Evolutionary conservation across 2,329 filamentous ascomycete genomes (phyloP).

Genomic region (Cryoendolithus antarcticus): DNA sequence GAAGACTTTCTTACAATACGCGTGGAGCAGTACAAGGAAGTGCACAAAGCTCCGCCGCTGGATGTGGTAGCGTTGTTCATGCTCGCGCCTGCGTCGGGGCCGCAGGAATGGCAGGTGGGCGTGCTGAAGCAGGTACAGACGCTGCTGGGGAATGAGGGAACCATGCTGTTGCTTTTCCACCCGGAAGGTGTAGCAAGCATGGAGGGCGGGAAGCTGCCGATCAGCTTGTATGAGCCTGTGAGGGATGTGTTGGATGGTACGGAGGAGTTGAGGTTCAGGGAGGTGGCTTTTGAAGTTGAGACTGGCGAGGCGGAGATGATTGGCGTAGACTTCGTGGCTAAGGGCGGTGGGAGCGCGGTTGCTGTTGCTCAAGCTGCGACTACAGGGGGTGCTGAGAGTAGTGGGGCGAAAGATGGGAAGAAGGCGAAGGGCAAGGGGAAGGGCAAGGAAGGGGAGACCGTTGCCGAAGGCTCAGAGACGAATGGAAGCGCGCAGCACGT

Average conservation of each 20-base stretch:
- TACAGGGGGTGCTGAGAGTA: constrained; percentile 13
- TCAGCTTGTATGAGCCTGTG: constrained; percentile 77
- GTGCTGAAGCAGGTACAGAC: constrained; percentile 59
- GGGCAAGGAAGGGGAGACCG: constrained; percentile 29
- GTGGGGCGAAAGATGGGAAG: constrained; percentile 25
- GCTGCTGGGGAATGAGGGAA: constrained; percentile 55
- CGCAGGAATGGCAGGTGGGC: constrained; percentile 52
- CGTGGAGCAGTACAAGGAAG: constrained; percentile 77
- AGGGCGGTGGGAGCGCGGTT: constrained; percentile 69
- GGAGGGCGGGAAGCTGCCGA: constrained; percentile 67
- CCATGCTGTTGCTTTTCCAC: constrained; percentile 82
- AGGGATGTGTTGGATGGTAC: constrained; percentile 52
- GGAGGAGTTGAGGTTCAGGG: constrained; percentile 61
- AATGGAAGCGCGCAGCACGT: constrained; percentile 21
- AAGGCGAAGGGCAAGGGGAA: constrained; percentile 24
- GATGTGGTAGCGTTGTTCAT: constrained; percentile 59
- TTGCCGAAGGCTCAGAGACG: constrained; percentile 14
- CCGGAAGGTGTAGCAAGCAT: constrained; percentile 43
- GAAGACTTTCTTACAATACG: constrained; percentile 62
- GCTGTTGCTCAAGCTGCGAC: constrained; percentile 29
- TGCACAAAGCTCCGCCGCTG: constrained; percentile 72
- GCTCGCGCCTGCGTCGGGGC: constrained; percentile 59
- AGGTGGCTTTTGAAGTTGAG: constrained; percentile 77
- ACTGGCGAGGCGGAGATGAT: constrained; percentile 98
- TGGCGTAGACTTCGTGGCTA: constrained; percentile 82